phyloP scores from a whole-genome alignment of 2,329 filamentous ascomycete species.

The Acarospora socialis region DNA sequence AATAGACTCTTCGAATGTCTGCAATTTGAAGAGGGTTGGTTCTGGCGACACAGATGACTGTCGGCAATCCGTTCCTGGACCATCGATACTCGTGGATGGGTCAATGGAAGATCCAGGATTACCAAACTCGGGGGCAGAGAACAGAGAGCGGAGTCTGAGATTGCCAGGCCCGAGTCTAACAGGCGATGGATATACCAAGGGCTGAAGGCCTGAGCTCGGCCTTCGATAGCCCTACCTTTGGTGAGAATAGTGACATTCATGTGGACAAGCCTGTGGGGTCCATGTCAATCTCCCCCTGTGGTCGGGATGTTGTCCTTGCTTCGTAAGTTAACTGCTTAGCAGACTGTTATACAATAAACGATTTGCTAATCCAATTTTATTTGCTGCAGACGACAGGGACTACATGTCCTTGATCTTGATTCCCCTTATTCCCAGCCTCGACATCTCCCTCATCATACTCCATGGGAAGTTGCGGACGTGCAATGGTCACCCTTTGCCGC shows the following conservation, averaged over 20 bases:
- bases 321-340: conserved; percentile 36
- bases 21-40: no score
- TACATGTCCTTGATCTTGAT: conserved; percentile 86
- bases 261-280: conserved; percentile 71
- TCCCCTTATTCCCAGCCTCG: conserved; percentile 76
- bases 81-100: no score
- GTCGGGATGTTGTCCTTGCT: conserved; percentile 77
- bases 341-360: conserved; percentile 20
- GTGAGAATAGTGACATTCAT: conserved; percentile 68
- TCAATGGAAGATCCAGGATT: no score
- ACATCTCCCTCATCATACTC: conserved; percentile 68
- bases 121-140: no score
- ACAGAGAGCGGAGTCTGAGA: no score
- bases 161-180: no score
- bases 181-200: no score
- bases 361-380: conserved; percentile 2
- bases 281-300: conserved; percentile 82
- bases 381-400: conserved; percentile 46
- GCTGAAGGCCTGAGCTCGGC: conserved; percentile 39
- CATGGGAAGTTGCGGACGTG: conserved; percentile 92
- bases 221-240: conserved; percentile 77
- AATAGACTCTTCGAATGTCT: no score
- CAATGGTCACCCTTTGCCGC: conserved; percentile 92
- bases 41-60: no score
- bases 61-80: no score